Percentiles rank a stretch among this genome's conserved stretches.
These are phyloP conservation scores for Cercospora zeae-maydis DNA, from an alignment of 2,329 filamentous ascomycete genomes.

Conservation along the genomic window DNA sequence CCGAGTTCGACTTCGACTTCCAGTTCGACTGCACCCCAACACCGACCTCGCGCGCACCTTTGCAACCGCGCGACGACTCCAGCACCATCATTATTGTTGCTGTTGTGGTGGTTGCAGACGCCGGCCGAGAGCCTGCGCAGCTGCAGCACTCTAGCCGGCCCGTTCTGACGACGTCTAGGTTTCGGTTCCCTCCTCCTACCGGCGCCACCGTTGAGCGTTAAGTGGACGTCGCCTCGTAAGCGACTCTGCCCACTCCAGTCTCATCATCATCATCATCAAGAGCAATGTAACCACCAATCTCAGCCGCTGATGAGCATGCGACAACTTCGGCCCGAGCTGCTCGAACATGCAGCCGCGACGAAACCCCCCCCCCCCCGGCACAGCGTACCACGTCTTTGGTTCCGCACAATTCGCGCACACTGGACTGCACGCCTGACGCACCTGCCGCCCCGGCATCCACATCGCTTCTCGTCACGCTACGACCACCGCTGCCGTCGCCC, in stretches of 20 bases:
- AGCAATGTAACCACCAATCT: not conserved
- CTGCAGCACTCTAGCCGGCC: not conserved
- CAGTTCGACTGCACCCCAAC: not conserved
- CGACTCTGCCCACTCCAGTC: not conserved
- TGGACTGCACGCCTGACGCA: constrained; percentile 7
- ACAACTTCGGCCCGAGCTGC: constrained; percentile 3
- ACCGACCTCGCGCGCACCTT: not conserved
- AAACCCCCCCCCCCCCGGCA: not conserved
- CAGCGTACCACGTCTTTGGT: not conserved
- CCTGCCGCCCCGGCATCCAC: not conserved
- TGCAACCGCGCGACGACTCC: too few species aligned
- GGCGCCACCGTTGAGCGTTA: constrained; percentile 1
- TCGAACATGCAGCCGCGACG: not conserved
- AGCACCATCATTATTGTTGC: too few species aligned
- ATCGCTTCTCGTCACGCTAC: constrained; percentile 3
- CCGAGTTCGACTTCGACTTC: too few species aligned
- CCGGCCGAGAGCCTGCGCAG: not conserved
- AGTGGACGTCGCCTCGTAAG: constrained; percentile 9
- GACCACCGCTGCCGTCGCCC: not conserved
- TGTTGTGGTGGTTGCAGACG: not conserved
- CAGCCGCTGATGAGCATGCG: not conserved
- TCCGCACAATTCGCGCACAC: not conserved
- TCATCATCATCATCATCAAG: too few species aligned
- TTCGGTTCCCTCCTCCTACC: not conserved
- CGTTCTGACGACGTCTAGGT: not conserved